Evolutionary conservation across 2,329 filamentous ascomycete genomes (phyloP).

Genomic region (Venturiaceae sp.): DNA sequence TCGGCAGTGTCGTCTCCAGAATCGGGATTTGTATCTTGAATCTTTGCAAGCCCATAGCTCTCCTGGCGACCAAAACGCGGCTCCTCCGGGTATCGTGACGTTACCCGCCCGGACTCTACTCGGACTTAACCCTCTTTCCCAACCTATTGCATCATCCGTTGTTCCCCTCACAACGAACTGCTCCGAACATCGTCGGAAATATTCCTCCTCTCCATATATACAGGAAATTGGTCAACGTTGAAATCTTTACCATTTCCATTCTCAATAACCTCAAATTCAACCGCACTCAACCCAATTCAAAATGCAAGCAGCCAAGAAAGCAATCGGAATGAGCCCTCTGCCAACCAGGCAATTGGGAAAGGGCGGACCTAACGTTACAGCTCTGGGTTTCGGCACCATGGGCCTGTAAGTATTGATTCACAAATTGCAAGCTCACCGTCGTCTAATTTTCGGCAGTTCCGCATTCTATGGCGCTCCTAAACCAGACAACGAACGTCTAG

Average conservation of each 20-base stretch:
- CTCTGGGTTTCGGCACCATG: conserved; percentile 46
- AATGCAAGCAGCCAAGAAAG: not conserved
- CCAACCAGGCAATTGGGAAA: conserved; percentile 40
- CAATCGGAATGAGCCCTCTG: not conserved
- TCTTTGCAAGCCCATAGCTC: too few relatives aligned
- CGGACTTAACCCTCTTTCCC: not conserved
- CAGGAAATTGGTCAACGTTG: too few relatives aligned
- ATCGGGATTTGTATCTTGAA: not conserved
- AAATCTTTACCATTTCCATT: too few relatives aligned
- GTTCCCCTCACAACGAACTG: not conserved
- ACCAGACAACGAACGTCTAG: conserved; percentile 40
- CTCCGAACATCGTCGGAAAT: too few relatives aligned
- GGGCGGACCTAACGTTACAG: conserved; percentile 40
- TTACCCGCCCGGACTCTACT: not conserved
- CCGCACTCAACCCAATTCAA: not conserved
- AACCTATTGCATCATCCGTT: not conserved
- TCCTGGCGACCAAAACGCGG: too few relatives aligned
- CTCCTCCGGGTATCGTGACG: not conserved
- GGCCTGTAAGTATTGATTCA: conserved; percentile 22
- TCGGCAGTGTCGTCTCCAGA: not conserved
- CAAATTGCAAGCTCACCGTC: not conserved
- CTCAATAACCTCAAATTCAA: not conserved
- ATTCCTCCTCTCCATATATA: too few relatives aligned
- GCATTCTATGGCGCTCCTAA: conserved; percentile 37
- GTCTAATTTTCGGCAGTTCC: not conserved